Percentiles rank a stretch among this genome's conserved stretches.
Conservation (phyloP, 2,329 filamentous ascomycete genomes). For the Talaromyces sp. region DNA sequence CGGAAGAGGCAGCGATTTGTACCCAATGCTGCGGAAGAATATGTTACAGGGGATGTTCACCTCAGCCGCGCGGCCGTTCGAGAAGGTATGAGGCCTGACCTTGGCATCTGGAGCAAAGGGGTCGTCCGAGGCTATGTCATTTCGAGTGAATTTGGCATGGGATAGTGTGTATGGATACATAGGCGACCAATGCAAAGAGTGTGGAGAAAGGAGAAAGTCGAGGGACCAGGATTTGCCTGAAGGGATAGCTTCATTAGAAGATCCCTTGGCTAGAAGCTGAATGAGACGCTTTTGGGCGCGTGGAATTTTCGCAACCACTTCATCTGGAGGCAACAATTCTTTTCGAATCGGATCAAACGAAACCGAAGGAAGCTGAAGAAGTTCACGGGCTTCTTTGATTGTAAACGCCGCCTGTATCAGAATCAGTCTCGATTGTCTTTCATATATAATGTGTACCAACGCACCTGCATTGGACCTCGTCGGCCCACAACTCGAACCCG, state of each 20-base stretch:
- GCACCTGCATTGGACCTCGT: slow-evolving; percentile 78
- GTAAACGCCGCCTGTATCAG: slow-evolving; percentile 74
- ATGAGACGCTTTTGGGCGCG: slow-evolving; percentile 71
- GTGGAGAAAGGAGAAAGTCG: slow-evolving; percentile 77
- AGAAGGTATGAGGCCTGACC: slow-evolving; percentile 40
- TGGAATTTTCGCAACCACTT: slow-evolving; percentile 62
- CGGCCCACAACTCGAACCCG: slow-evolving; percentile 83
- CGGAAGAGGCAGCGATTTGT: slow-evolving; percentile 71
- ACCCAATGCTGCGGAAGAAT: slow-evolving; percentile 92
- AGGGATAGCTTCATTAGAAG: slow-evolving; percentile 43
- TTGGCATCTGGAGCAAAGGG: slow-evolving; percentile 47
- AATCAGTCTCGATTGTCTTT: neutral
- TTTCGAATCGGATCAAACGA: slow-evolving; percentile 64
- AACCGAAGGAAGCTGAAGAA: slow-evolving; percentile 70
- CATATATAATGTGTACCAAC: slow-evolving; percentile 14
- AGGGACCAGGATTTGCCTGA: slow-evolving; percentile 71
- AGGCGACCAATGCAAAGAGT: slow-evolving; percentile 54
- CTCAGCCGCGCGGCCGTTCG: slow-evolving; percentile 44
- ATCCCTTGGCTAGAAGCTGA: slow-evolving; percentile 74
- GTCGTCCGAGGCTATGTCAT: slow-evolving; percentile 42
- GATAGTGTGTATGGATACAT: slow-evolving; percentile 48
- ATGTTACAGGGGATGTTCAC: slow-evolving; percentile 58
- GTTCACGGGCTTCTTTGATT: slow-evolving; percentile 86
- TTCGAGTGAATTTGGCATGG: slow-evolving; percentile 61
- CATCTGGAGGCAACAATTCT: slow-evolving; percentile 56